Percentiles rank a stretch among this genome's conserved stretches.
Evolutionary conservation across 192 early-diverging fungal species (phyloP).

Genomic region (Umbelopsis vinacea): DNA sequence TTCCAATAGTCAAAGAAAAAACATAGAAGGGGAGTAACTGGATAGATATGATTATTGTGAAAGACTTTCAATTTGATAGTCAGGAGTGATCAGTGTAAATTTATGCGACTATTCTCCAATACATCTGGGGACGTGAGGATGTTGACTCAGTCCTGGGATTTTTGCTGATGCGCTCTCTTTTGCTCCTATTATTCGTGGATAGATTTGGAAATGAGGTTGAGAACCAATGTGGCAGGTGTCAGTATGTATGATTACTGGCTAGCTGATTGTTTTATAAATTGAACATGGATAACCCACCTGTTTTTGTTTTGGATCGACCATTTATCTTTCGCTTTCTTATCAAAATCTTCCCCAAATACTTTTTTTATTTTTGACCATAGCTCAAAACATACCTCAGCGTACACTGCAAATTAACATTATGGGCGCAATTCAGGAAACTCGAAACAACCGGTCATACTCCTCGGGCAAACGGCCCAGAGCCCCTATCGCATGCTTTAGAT

Average conservation of each 20-base stretch:
- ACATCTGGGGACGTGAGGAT: slow-evolving; percentile 18
- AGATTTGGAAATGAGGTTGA: slow-evolving; percentile 7
- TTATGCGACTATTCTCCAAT: slow-evolving; percentile 14
- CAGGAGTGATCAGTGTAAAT: slow-evolving; percentile 15
- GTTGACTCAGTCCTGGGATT: not conserved
- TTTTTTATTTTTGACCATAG: too few relatives aligned
- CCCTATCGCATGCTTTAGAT: slow-evolving; percentile 41
- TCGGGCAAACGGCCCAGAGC: slow-evolving; percentile 42
- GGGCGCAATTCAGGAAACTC: slow-evolving; percentile 8
- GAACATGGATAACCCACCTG: not conserved
- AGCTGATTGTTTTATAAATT: not conserved
- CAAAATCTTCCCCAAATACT: too few relatives aligned
- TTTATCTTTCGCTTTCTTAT: not conserved
- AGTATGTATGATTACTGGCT: slow-evolving; percentile 20
- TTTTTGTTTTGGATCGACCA: not conserved
- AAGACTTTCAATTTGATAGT: not conserved
- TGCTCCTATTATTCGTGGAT: slow-evolving; percentile 17
- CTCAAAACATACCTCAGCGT: not conserved
- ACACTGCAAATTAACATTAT: not conserved
- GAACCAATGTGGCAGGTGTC: slow-evolving; percentile 15
- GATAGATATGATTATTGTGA: not conserved
- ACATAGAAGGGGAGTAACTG: too few relatives aligned
- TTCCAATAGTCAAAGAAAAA: too few relatives aligned
- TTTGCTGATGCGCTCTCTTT: not conserved
- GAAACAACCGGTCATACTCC: slow-evolving; percentile 16